Evolutionary conservation across 208 protist genomes (phyloP).

Genomic region (Leishmania tropica): DNA sequence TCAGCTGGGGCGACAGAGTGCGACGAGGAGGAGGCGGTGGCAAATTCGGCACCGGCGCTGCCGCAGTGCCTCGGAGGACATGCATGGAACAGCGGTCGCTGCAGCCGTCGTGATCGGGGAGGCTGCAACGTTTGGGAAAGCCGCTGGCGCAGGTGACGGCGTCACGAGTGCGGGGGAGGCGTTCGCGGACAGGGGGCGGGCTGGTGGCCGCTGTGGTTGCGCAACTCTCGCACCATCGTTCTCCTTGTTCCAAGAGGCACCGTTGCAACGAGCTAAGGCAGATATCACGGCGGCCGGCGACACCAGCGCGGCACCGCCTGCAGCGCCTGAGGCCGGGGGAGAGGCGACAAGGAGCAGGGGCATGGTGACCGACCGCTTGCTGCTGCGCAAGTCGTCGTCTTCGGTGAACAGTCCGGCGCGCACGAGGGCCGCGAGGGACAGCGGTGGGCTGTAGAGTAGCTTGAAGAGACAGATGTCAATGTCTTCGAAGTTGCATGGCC

Average conservation of each 20-base stretch:
- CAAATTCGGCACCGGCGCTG: background rate
- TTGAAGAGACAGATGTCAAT: slow-evolving; percentile 14
- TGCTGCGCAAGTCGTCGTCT: slow-evolving; percentile 4
- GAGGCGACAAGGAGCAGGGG: background rate
- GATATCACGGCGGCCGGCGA: background rate
- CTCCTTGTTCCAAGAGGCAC: background rate
- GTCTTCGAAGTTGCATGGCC: background rate
- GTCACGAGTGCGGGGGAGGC: background rate
- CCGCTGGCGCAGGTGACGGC: background rate
- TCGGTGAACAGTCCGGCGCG: slow-evolving; percentile 5
- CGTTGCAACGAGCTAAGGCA: background rate
- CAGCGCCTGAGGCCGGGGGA: background rate
- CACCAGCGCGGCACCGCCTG: background rate
- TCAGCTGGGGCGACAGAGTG: background rate
- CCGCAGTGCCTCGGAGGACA: background rate
- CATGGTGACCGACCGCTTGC: background rate
- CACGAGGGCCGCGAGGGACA: slow-evolving; percentile 18
- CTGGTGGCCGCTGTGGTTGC: background rate
- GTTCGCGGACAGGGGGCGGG: too few relatives aligned
- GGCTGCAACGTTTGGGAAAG: background rate
- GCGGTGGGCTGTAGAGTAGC: slow-evolving; percentile 23
- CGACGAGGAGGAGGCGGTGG: background rate
- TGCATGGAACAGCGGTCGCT: background rate
- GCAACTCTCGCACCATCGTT: background rate
- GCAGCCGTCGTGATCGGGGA: background rate